Conservation (phyloP, 2,329 filamentous ascomycete species). For the Talaromyces marneffei region DNA sequence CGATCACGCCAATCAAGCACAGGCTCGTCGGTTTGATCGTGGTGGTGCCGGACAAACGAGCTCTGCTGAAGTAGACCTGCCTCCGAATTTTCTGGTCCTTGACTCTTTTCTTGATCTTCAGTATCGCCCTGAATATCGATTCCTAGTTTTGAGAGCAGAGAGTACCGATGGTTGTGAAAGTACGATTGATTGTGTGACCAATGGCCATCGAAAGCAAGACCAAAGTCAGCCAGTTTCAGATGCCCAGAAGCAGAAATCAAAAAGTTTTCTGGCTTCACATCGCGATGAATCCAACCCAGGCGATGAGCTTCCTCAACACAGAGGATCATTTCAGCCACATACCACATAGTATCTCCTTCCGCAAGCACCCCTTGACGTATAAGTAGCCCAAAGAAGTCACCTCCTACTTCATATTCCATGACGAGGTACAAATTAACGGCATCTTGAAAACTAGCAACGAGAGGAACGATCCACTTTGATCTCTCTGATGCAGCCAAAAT, state of each 20-base stretch:
- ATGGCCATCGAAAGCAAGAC: slow-evolving; percentile 88
- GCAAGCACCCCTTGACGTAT: slow-evolving; percentile 78
- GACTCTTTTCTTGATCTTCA: slow-evolving; percentile 58
- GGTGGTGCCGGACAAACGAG: slow-evolving; percentile 19
- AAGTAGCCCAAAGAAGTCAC: slow-evolving; percentile 83
- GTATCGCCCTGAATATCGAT: slow-evolving; percentile 69
- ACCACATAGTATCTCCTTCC: slow-evolving; percentile 75
- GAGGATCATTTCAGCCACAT: slow-evolving; percentile 91
- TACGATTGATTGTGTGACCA: slow-evolving; percentile 89
- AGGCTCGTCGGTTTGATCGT: slow-evolving; percentile 37
- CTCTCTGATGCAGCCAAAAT: slow-evolving; percentile 83
- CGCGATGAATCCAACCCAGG: slow-evolving; percentile 85
- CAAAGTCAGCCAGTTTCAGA: slow-evolving; percentile 93
- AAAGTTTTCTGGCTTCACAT: slow-evolving; percentile 97
- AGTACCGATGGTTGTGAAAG: slow-evolving; percentile 76
- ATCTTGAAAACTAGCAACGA: slow-evolving; percentile 88
- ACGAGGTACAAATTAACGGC: slow-evolving; percentile 77
- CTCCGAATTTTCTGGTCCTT: slow-evolving; percentile 27
- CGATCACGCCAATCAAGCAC: slow-evolving; percentile 66
- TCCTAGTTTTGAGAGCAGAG: slow-evolving; percentile 67
- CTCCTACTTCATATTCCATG: slow-evolving; percentile 98
- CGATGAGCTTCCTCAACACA: slow-evolving; percentile 89
- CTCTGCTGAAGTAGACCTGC: slow-evolving; percentile 5
- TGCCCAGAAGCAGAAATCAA: slow-evolving; percentile 83
- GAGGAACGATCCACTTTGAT: slow-evolving; percentile 83